Percentiles rank a stretch among this genome's conserved stretches.
These are phyloP conservation scores for Pilaira anomala DNA, from an alignment of 192 early-diverging fungal genomes.

Conservation along the genomic window DNA sequence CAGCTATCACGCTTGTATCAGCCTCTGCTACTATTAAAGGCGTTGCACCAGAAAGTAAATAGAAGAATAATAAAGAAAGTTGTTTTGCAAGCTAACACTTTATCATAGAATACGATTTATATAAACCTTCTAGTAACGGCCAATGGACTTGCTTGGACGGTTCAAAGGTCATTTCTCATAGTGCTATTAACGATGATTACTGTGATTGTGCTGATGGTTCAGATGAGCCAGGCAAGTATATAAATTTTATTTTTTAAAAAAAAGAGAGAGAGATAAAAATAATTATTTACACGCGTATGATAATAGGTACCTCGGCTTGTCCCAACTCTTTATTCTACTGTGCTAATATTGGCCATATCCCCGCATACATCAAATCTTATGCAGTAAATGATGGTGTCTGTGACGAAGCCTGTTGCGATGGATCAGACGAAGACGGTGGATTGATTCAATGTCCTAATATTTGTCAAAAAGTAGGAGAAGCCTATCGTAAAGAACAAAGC, in stretches of 20 bases:
- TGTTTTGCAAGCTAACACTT: neutral
- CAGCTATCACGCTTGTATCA: slow-evolving; percentile 4
- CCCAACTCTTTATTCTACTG: slow-evolving; percentile 79
- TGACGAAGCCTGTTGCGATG: slow-evolving; percentile 94
- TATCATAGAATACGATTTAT: slow-evolving; percentile 18
- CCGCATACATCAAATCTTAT: slow-evolving; percentile 59
- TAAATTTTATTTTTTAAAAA: neutral
- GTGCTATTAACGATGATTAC: slow-evolving; percentile 91
- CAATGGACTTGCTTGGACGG: slow-evolving; percentile 75
- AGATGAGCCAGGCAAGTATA: slow-evolving; percentile 86
- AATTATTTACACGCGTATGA: neutral
- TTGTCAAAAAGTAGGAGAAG: slow-evolving; percentile 63
- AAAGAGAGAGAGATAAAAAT: neutral
- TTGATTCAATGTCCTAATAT: slow-evolving; percentile 63
- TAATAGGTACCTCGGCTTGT: slow-evolving; percentile 88
- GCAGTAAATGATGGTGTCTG: slow-evolving; percentile 95
- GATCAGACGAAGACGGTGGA: slow-evolving; percentile 79
- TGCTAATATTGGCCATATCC: slow-evolving; percentile 70
- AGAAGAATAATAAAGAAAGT: slow-evolving; percentile 9
- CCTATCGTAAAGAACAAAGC: slow-evolving; percentile 38
- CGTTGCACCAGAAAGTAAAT: slow-evolving; percentile 6
- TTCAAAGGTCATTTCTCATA: slow-evolving; percentile 61
- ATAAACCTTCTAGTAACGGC: slow-evolving; percentile 21
- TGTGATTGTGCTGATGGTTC: slow-evolving; percentile 95
- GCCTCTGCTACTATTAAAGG: slow-evolving; percentile 13